Evolutionary conservation across 2,329 filamentous ascomycete genomes (phyloP).

Genomic region (Fusarium algeriense): DNA sequence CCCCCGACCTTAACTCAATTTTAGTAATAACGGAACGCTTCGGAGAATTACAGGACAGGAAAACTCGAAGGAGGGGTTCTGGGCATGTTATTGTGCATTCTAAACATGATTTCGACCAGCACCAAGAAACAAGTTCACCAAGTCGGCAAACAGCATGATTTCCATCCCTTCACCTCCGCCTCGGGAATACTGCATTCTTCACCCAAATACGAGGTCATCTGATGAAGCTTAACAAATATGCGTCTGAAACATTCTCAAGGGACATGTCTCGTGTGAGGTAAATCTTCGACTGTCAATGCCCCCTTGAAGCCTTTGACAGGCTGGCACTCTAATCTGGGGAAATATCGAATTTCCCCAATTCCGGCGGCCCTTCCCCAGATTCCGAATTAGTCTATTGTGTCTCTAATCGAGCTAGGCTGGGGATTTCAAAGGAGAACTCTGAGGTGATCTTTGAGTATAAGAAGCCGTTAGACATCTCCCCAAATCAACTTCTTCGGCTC

Average conservation of each 20-base stretch:
- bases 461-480: constrained; percentile 15
- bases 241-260: constrained; percentile 28
- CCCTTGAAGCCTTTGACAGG: background rate
- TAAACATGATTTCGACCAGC: too few relatives aligned
- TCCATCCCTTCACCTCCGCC: background rate
- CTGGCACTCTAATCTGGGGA: constrained; percentile 16
- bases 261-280: background rate
- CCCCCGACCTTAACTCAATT: background rate
- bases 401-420: background rate
- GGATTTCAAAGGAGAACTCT: background rate
- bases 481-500: constrained; percentile 31
- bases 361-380: constrained; percentile 23
- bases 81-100: background rate
- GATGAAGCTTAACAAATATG: background rate
- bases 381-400: background rate
- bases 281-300: background rate
- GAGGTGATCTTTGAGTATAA: constrained; percentile 18
- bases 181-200: constrained; percentile 13
- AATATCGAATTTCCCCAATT: constrained; percentile 37
- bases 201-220: background rate
- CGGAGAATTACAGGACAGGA: background rate
- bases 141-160: background rate
- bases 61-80: too few relatives aligned
- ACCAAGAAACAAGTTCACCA: background rate
- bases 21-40: background rate